A percentile compares a stretch with the other conserved stretches of the same genome.
Conservation (phyloP, 2,329 filamentous ascomycete species). For the Epicoccum nigrum region DNA sequence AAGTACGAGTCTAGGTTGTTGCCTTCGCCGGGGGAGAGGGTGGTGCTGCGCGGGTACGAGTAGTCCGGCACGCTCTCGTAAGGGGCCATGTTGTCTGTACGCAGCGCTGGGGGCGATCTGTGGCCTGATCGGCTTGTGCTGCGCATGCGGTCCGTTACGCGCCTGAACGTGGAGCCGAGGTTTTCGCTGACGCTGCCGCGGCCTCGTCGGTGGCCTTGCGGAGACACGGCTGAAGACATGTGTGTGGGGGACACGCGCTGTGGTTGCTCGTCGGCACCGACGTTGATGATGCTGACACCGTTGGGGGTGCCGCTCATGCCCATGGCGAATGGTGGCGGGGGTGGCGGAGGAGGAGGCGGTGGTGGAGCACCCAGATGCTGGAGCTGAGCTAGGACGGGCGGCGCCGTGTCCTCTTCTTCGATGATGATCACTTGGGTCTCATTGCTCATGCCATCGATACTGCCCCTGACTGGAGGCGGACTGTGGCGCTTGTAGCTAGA, state of each 20-base stretch:
- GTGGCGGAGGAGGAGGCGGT: constrained; percentile 55
- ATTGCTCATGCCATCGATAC: constrained; percentile 60
- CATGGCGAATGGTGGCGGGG: constrained; percentile 28
- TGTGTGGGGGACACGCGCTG: constrained; percentile 29
- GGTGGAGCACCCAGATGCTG: constrained; percentile 65
- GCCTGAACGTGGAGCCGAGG: constrained; percentile 56
- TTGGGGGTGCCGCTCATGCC: constrained; percentile 25
- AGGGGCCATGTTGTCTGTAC: constrained; percentile 41
- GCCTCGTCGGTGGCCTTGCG: constrained; percentile 57
- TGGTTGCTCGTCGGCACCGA: constrained; percentile 52
- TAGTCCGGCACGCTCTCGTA: constrained; percentile 53
- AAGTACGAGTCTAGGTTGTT: constrained; percentile 35
- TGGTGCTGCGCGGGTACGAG: constrained; percentile 32
- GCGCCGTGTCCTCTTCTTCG: constrained; percentile 48
- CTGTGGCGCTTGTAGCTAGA: constrained; percentile 48
- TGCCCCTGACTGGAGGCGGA: constrained; percentile 54
- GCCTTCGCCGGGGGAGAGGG: constrained; percentile 38
- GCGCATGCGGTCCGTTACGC: constrained; percentile 64
- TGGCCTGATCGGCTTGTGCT: constrained; percentile 61
- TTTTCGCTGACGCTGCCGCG: constrained; percentile 64
- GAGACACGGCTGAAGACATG: constrained; percentile 44
- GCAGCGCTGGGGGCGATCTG: constrained; percentile 53
- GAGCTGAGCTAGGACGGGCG: constrained; percentile 64
- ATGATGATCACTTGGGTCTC: constrained; percentile 53
- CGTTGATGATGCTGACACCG: constrained; percentile 52